Evolutionary conservation across 257 asterid species (phyloP), one percentile per base, ranked within the genome.

Genomic region (Nicotiana attenuata): DNA sequence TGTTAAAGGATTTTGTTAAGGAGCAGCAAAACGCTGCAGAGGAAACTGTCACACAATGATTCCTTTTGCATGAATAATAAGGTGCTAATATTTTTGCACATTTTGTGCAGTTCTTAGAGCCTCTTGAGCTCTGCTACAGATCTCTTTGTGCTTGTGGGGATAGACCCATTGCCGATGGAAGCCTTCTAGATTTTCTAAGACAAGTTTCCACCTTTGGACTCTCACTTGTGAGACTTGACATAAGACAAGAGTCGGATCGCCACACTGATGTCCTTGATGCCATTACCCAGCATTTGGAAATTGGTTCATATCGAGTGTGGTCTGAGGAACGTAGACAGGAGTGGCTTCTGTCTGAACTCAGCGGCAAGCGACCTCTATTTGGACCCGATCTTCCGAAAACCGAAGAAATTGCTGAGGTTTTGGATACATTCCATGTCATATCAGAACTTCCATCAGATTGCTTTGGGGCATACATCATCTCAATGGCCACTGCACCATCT

Each of bases 151-250:
- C 89, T 83, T 89, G 91, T 65, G 91, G 91, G 29, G 91, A 89
- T 79, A 78, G 83, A 45, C 84, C 91, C 22, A 87, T 89, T 63
- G 90, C 91, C 53, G 90, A 89, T 47, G 91, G 91, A 80, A 89
- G 86, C 64, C 91, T 89, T 81, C 71, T 89, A 50, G 91, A 89
- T 87, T 89, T 89, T 77, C 88, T 89, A 50, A 75, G 91, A 66
- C 91, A 89, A 89, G 91, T 89, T 69, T 89, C 91, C 28, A 89
- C 89, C 73, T 89, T 89, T 83, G 91, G 91, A 10, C 86, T 89
- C 80, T 89, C 91, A n/a, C 89, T 89, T 77, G 90, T 89, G 77
- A 83, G 84, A 66, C 88, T 89, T 68, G 91, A 89, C 77, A 89
- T 89, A 67, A 81, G 91, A 31, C 91, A 89, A 85, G 91, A 89